These are phyloP conservation scores for Psilocybe cyanescens DNA, from an alignment of 768 basidiomycete species.

Conservation along the genomic window DNA sequence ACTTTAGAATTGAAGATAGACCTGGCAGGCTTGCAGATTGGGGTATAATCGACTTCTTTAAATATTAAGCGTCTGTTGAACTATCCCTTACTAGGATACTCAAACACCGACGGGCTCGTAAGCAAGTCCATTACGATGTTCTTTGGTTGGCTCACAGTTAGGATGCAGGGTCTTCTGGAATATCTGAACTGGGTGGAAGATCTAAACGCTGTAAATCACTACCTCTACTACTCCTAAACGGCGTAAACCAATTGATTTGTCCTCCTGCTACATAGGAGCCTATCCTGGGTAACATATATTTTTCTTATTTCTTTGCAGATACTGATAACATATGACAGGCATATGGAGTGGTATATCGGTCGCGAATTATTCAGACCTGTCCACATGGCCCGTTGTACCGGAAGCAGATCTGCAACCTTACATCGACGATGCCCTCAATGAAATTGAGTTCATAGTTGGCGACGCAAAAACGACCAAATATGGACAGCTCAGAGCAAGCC, in stretches of 20 bases:
- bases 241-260: background rate
- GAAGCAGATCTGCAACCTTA: conserved; percentile 36
- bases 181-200: conserved; percentile 47
- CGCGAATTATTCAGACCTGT: conserved; percentile 38
- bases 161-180: conserved; percentile 38
- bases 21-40: conserved; percentile 33
- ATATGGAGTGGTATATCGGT: conserved; percentile 31
- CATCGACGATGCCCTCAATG: conserved; percentile 36
- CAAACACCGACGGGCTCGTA: conserved; percentile 59
- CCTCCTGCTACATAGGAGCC: conserved; percentile 16
- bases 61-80: conserved; percentile 3
- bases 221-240: background rate
- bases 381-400: conserved; percentile 38
- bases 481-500: conserved; percentile 47
- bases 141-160: background rate
- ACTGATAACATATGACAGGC: conserved; percentile 14
- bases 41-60: conserved; percentile 38
- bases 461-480: conserved; percentile 44
- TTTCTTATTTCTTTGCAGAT: background rate
- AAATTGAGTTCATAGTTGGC: conserved; percentile 61
- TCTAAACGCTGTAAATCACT: conserved; percentile 26
- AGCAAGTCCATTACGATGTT: background rate
- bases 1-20: conserved; percentile 31
- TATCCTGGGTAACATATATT: conserved; percentile 9
- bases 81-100: conserved; percentile 39